phyloP scores from a whole-genome alignment of 331 rosid species.

The Dryas integrifolia region DNA sequence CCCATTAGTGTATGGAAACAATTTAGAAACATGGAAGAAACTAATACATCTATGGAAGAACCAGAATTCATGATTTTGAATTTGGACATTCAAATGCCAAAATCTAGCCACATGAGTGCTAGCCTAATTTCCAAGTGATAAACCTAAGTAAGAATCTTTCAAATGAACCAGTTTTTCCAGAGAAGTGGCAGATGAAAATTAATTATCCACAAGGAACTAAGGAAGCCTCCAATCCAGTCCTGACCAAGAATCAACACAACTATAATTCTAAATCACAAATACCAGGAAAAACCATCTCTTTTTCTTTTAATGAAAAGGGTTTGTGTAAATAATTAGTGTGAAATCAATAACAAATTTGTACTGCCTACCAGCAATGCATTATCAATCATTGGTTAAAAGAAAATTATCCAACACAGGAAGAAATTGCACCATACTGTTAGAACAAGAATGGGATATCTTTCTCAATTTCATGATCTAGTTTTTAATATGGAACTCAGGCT shows the following conservation, averaged over 20 bases:
- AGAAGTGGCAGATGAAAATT: background rate
- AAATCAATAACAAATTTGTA: background rate
- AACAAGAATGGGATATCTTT: background rate
- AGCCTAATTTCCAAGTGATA: background rate
- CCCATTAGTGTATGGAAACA: background rate
- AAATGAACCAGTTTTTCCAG: background rate
- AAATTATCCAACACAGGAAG: background rate
- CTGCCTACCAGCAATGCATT: background rate
- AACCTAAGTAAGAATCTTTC: background rate
- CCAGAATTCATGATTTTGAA: background rate
- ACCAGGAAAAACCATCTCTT: background rate
- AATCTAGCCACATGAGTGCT: too few species aligned
- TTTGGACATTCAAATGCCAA: background rate
- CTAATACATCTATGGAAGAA: background rate
- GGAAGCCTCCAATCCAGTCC: background rate
- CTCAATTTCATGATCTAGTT: background rate
- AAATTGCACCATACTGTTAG: background rate
- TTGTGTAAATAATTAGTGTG: background rate
- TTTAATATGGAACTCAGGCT: background rate
- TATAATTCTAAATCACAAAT: slow-evolving; percentile 5
- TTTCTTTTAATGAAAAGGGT: background rate
- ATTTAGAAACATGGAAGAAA: background rate
- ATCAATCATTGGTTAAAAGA: background rate
- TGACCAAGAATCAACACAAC: background rate
- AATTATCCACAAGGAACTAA: background rate